phyloP scores from a whole-genome alignment of 352 stramenopile species.

The Phytophthora tubulina region DNA sequence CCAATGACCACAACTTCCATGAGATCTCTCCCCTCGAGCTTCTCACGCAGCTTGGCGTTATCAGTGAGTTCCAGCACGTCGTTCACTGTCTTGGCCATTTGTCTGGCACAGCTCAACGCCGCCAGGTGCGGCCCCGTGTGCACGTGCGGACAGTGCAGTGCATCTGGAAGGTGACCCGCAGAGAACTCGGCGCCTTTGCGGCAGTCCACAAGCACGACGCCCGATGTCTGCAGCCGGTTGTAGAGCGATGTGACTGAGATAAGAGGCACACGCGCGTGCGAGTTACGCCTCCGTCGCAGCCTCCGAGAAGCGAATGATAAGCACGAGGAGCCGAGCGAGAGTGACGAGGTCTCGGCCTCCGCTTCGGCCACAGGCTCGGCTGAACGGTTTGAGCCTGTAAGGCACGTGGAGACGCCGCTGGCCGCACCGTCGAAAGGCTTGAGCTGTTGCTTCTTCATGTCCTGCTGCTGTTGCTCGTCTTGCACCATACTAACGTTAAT shows the following conservation, averaged over 20 bases:
- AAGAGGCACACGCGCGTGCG: conserved; percentile 54
- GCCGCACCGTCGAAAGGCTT: conserved; percentile 40
- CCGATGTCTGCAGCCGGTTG: conserved; percentile 75
- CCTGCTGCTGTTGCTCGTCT: conserved; percentile 23
- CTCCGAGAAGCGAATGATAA: conserved; percentile 39
- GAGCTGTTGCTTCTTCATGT: conserved; percentile 28
- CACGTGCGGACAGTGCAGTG: conserved; percentile 62
- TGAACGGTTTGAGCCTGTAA: conserved; percentile 39
- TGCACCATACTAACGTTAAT: conserved; percentile 19
- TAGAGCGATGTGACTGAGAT: conserved; percentile 78
- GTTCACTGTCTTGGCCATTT: conserved; percentile 52
- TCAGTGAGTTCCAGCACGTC: conserved; percentile 54
- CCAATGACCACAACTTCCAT: conserved; percentile 80
- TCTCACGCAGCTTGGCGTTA: conserved; percentile 50
- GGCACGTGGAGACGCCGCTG: conserved; percentile 39
- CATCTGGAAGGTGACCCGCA: conserved; percentile 50
- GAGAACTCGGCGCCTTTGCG: conserved; percentile 61
- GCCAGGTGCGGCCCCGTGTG: conserved; percentile 28
- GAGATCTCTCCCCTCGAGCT: conserved; percentile 66
- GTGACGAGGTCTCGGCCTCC: conserved; percentile 18
- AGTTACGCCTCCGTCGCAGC: conserved; percentile 36
- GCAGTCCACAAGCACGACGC: conserved; percentile 76
- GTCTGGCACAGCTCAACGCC: conserved; percentile 35
- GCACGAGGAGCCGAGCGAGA: conserved; percentile 30
- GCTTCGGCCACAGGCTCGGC: conserved; percentile 20